Base-by-base conservation (phyloP, 306 rosid genomes). In the Rosa persica region DNA sequence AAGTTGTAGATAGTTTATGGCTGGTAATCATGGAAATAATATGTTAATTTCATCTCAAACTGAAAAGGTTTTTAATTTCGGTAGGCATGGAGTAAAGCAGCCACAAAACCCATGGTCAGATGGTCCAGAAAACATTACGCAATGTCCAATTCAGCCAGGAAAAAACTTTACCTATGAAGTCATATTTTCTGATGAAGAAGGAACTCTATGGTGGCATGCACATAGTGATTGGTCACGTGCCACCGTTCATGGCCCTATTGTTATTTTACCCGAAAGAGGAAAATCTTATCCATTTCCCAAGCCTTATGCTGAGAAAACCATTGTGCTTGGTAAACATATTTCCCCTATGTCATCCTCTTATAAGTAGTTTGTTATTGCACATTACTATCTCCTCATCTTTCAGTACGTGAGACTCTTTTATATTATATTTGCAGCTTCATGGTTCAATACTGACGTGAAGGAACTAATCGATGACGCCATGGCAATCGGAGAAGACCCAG, bases 51-150 rank as follows among this genome's bases (percentile, higher is more conserved):
- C 4, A 5, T 5, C n/a, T 51, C n/a, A 30, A 30, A 30, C 36
- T 30, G 36, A 30, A 30, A 30, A 2, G 36, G 36, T 30, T 30
- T 30, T 30, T 30, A 30, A 30, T 30, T 3, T 30, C 36, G 0
- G 36, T 30, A 78, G 81, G 76, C 81, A 78, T 39, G 81, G 81
- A 78, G 81, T 78, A 60, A 78, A 44, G 22, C 76, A 78, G 20
- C 81, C 81, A 30, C 71, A 46, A 34, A 78, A 78, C 46, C 81
- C 81, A 70, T 78, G 81, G 81, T 78, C 81, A 6, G 81, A 78
- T 58, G 81, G 81, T 44, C 81, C 76, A 1, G 76, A 78, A 49
- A 78, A 78, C 70, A 57, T 78, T 23, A 78, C 81, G 9, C 76
- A 78, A 8, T 78, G 81, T 20, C 81, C 81, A 5, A 78, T 78